A percentile compares a stretch with the other conserved stretches of the same genome.
These are phyloP conservation scores for Aspergillus ruber DNA, from an alignment of 2,329 filamentous ascomycete species.

Conservation along the genomic window DNA sequence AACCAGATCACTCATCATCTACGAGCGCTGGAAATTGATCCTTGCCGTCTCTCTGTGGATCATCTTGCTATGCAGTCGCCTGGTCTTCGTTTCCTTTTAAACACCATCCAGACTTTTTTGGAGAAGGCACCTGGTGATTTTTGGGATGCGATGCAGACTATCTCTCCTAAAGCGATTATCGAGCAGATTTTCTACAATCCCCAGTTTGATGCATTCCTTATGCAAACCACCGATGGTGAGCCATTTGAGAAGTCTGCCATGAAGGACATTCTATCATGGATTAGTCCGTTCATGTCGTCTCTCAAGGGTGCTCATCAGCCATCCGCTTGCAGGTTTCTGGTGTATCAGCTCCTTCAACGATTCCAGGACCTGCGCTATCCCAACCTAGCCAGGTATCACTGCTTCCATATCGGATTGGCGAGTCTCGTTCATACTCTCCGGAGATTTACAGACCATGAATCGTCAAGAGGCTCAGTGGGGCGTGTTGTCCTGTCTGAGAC, in stretches of 20 bases:
- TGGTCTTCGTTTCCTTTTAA: conserved; percentile 63
- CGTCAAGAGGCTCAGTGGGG: conserved; percentile 39
- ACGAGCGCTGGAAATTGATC: conserved; percentile 68
- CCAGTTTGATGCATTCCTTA: conserved; percentile 52
- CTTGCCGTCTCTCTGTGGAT: conserved; percentile 55
- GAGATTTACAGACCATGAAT: conserved; percentile 43
- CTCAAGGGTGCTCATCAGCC: conserved; percentile 69
- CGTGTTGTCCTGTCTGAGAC: conserved; percentile 45
- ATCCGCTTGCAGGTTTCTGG: conserved; percentile 72
- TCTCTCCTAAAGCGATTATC: conserved; percentile 72
- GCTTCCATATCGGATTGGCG: conserved; percentile 40
- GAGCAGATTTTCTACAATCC: conserved; percentile 75
- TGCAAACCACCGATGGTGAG: conserved; percentile 49
- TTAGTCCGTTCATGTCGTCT: conserved; percentile 69
- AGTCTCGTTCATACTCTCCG: conserved; percentile 42
- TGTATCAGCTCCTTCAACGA: conserved; percentile 65
- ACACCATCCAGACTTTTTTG: conserved; percentile 64
- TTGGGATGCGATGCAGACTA: conserved; percentile 80
- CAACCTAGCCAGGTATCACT: conserved; percentile 38
- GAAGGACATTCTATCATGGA: conserved; percentile 65
- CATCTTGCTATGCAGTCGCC: conserved; percentile 58
- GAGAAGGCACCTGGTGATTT: conserved; percentile 72
- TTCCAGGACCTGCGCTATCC: conserved; percentile 38
- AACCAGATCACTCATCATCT: conserved; percentile 71
- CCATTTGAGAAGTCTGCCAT: conserved; percentile 51